Evolutionary conservation across 2,329 filamentous ascomycete species (phyloP).

Genomic region (Aspergillus sp.): DNA sequence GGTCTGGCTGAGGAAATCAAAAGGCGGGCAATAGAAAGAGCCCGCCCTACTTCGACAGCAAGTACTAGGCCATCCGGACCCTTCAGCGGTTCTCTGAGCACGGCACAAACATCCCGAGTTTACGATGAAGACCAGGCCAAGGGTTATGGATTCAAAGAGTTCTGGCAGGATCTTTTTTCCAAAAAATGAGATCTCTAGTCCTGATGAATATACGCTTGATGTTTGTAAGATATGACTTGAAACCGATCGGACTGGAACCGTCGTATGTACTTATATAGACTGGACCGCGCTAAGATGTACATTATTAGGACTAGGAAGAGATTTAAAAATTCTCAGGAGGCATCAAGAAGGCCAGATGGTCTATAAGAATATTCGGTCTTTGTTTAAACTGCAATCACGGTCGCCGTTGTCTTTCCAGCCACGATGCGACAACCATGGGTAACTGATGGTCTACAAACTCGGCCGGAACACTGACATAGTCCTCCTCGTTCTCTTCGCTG

Average conservation of each 20-base stretch:
- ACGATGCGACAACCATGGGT: slow-evolving; percentile 1
- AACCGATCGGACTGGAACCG: background rate
- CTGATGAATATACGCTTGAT: slow-evolving; percentile 1
- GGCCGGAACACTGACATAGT: background rate
- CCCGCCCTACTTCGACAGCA: slow-evolving; percentile 31
- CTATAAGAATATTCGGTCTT: background rate
- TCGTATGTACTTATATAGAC: background rate
- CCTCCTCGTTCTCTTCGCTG: background rate
- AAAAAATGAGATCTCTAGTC: slow-evolving; percentile 14
- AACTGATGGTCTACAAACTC: slow-evolving; percentile 1
- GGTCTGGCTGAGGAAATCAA: slow-evolving; percentile 67
- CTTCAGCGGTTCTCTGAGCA: slow-evolving; percentile 59
- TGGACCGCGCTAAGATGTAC: background rate
- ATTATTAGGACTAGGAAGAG: background rate
- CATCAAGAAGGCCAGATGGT: background rate
- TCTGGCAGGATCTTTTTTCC: slow-evolving; percentile 77
- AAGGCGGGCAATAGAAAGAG: slow-evolving; percentile 55
- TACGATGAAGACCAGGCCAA: slow-evolving; percentile 69
- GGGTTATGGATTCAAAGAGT: slow-evolving; percentile 77
- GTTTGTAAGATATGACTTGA: slow-evolving; percentile 5
- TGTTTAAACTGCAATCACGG: background rate
- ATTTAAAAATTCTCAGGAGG: background rate
- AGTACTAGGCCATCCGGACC: slow-evolving; percentile 35
- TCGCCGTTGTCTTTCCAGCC: slow-evolving; percentile 3
- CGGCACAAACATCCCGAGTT: slow-evolving; percentile 50